Conservation (phyloP, 2,329 filamentous ascomycete species). For the Penicillium sp. region DNA sequence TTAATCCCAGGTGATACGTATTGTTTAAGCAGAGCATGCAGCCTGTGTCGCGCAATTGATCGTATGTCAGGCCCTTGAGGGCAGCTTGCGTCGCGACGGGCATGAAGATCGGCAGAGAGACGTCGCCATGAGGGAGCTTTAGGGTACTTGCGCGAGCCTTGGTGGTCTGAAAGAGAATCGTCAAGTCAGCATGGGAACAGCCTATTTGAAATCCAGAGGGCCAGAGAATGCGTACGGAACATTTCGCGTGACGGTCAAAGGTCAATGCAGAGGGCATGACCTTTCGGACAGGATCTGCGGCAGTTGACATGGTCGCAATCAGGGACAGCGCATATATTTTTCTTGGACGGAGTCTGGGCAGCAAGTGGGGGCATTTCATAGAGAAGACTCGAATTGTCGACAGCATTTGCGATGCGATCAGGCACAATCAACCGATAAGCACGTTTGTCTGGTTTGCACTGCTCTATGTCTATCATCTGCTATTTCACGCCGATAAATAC, state of each 20-base stretch:
- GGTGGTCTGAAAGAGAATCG: slow-evolving; percentile 62
- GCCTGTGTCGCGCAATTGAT: slow-evolving; percentile 82
- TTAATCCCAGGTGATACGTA: slow-evolving; percentile 92
- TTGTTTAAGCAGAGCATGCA: slow-evolving; percentile 95
- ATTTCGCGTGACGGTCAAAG: slow-evolving; percentile 71
- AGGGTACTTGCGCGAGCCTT: slow-evolving; percentile 86
- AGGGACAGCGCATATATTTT: not conserved
- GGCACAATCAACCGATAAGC: slow-evolving; percentile 20
- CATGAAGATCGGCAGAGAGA: slow-evolving; percentile 94
- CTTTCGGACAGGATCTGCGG: slow-evolving; percentile 21
- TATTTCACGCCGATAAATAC: too few species aligned
- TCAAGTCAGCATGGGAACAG: slow-evolving; percentile 1
- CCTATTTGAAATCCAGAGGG: slow-evolving; percentile 4
- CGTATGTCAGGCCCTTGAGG: slow-evolving; percentile 86
- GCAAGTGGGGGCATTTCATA: slow-evolving; percentile 17
- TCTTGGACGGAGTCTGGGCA: slow-evolving; percentile 8
- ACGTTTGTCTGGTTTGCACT: slow-evolving; percentile 22
- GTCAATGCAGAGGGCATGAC: slow-evolving; percentile 59
- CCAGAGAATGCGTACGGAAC: slow-evolving; percentile 59
- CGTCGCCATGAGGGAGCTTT: slow-evolving; percentile 82
- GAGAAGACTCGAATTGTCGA: slow-evolving; percentile 4
- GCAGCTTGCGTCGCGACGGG: slow-evolving; percentile 96
- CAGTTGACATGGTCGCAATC: slow-evolving; percentile 30
- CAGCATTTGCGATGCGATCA: slow-evolving; percentile 12
- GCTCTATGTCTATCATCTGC: not conserved